These are phyloP conservation scores for Boletus sp. DNA, from an alignment of 1,284 basidiomycete genomes.

Conservation along the genomic window DNA sequence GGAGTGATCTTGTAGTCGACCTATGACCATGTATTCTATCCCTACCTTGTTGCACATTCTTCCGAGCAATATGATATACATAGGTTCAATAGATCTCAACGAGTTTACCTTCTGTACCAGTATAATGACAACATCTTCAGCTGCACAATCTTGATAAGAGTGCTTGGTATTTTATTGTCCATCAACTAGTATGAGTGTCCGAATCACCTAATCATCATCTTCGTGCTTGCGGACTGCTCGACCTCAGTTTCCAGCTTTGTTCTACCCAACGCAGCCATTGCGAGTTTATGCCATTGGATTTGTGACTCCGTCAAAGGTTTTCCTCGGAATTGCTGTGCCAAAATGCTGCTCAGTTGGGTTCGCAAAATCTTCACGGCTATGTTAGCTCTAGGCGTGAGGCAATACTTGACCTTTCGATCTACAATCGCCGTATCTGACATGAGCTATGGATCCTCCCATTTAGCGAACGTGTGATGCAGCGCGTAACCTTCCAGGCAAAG, in stretches of 20 bases:
- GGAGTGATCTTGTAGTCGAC: constrained; percentile 34
- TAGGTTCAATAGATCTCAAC: background rate
- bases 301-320: constrained; percentile 61
- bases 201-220: constrained; percentile 19
- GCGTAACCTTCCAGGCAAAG: background rate
- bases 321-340: constrained; percentile 67
- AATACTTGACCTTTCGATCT: constrained; percentile 84
- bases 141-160: background rate
- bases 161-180: background rate
- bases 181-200: background rate
- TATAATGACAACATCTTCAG: background rate
- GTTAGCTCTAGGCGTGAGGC: constrained; percentile 67
- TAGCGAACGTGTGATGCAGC: constrained; percentile 3
- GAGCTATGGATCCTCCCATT: constrained; percentile 46
- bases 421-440: constrained; percentile 71
- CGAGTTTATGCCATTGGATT: constrained; percentile 68
- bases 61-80: constrained; percentile 8
- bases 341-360: constrained; percentile 58
- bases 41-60: background rate
- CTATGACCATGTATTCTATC: constrained; percentile 4
- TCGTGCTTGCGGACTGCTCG: constrained; percentile 9
- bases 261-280: constrained; percentile 59
- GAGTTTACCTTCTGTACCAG: background rate
- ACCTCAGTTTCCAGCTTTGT: constrained; percentile 34
- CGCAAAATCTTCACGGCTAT: constrained; percentile 84